Evolutionary conservation across 345 rosid genomes (phyloP), one percentile per base, ranked within the genome.

Genomic region (Moringa oleifera): DNA sequence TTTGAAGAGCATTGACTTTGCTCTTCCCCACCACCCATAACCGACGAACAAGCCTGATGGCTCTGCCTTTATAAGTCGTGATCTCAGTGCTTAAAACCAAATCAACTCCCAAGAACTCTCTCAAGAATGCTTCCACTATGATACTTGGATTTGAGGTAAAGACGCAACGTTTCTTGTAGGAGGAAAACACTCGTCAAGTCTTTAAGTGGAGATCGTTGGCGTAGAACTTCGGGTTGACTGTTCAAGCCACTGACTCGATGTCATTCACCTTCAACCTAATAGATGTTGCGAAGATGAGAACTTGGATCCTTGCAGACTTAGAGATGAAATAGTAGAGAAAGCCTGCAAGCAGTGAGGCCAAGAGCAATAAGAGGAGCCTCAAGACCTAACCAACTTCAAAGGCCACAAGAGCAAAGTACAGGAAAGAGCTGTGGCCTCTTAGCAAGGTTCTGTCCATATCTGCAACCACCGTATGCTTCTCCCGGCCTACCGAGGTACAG

Each of bases 391-490:
- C 85, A 1, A 74, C 88, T 73, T 91, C 97, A 53, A 83, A 83
- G 4, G 97, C 91, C 0, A 91, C 73, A 11, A 89, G 79, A 20
- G 80, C 82, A 61, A 87, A 89, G 77, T 83, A 86, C 18, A 94
- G 86, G 70, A 81, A 81, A 17, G 82, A 71, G 69, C 77, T 76
- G 2, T 68, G 60, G 50, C 85, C 87, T 20, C 73, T 66, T 19
- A 88, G 70, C 58, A 91, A 60, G 61, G 94, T 85, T 7, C 96
- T 96, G 51, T 91, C 96, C 76, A 88, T 67, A 59, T 86, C 96
- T 0, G 94, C 84, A 0, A 83, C 88, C 37, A 86, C 91, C 18
- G 91, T 73, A 49, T 80, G 71, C 22, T 79, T 77, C 65, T 80
- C 85, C 13, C 83, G 58, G 18, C 87, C 85, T 12, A 55, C 65